Evolutionary conservation across 1,139 yeast species (phyloP).

Genomic region (Suzukiozyma palmioleophila): DNA sequence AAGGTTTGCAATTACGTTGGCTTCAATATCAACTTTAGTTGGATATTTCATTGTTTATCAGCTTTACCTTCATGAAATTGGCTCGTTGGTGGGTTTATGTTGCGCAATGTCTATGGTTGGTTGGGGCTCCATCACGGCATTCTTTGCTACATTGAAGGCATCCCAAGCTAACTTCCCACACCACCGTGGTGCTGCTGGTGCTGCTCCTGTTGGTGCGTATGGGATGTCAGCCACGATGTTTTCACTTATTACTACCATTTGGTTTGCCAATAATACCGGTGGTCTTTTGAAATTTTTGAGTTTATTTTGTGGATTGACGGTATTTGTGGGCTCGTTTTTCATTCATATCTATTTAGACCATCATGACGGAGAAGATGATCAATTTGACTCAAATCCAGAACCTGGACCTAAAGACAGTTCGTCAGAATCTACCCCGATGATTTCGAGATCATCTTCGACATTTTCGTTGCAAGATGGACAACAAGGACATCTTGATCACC

Average conservation of each 20-base stretch:
- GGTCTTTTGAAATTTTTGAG: slow-evolving; percentile 35
- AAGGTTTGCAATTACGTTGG: slow-evolving; percentile 45
- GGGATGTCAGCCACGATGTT: slow-evolving; percentile 48
- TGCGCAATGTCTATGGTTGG: slow-evolving; percentile 48
- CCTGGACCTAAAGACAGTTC: background rate
- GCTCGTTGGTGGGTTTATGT: slow-evolving; percentile 27
- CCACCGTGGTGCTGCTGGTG: slow-evolving; percentile 67
- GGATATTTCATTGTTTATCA: slow-evolving; percentile 35
- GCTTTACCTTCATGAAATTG: slow-evolving; percentile 22
- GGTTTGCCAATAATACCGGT: slow-evolving; percentile 41
- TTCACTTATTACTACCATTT: slow-evolving; percentile 41
- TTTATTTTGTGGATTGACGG: slow-evolving; percentile 31
- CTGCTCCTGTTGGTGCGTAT: slow-evolving; percentile 55
- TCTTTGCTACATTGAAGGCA: slow-evolving; percentile 63
- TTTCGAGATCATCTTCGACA: slow-evolving; percentile 10
- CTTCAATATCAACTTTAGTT: slow-evolving; percentile 45
- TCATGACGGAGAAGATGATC: slow-evolving; percentile 13
- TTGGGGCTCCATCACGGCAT: slow-evolving; percentile 61
- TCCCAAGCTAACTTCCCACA: slow-evolving; percentile 68
- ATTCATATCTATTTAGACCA: slow-evolving; percentile 27
- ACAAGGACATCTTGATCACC: background rate
- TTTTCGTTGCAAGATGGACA: slow-evolving; percentile 8
- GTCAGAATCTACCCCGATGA: slow-evolving; percentile 1
- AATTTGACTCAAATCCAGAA: background rate
- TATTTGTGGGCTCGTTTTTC: slow-evolving; percentile 36